A percentile compares a stretch with the other conserved stretches of the same genome.
These are phyloP conservation scores for Penicillium sp. DNA, from an alignment of 2,329 filamentous ascomycete genomes.

Conservation along the genomic window DNA sequence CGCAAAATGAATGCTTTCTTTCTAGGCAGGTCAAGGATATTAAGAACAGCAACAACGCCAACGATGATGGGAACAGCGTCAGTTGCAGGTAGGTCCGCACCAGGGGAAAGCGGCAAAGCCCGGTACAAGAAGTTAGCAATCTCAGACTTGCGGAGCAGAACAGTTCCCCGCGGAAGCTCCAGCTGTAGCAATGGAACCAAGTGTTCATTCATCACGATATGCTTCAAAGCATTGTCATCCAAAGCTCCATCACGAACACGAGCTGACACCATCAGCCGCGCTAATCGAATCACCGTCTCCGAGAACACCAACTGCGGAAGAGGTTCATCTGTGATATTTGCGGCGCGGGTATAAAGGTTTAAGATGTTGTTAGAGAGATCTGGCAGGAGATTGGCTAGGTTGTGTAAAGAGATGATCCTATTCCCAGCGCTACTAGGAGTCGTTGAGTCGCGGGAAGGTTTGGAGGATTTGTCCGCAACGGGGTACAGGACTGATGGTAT, in stretches of 20 bases:
- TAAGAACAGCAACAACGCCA: slow-evolving; percentile 83
- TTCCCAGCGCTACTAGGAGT: slow-evolving; percentile 49
- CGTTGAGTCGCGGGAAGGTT: slow-evolving; percentile 41
- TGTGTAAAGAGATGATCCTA: slow-evolving; percentile 48
- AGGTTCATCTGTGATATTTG: slow-evolving; percentile 54
- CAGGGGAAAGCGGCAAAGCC: slow-evolving; percentile 65
- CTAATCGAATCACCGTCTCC: slow-evolving; percentile 57
- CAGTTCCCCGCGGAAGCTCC: slow-evolving; percentile 37
- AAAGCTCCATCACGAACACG: slow-evolving; percentile 53
- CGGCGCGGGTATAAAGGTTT: slow-evolving; percentile 55
- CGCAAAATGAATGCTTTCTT: slow-evolving; percentile 90
- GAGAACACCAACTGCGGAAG: slow-evolving; percentile 56
- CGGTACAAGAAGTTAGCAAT: slow-evolving; percentile 67
- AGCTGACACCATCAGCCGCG: slow-evolving; percentile 54
- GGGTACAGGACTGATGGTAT: slow-evolving; percentile 57
- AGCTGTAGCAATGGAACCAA: slow-evolving; percentile 36
- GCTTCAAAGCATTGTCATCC: slow-evolving; percentile 53
- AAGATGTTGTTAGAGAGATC: slow-evolving; percentile 59
- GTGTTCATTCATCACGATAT: slow-evolving; percentile 59
- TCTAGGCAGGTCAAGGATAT: slow-evolving; percentile 73
- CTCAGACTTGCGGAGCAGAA: slow-evolving; percentile 58
- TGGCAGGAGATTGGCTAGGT: slow-evolving; percentile 54
- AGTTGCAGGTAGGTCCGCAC: slow-evolving; percentile 65
- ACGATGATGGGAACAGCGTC: slow-evolving; percentile 78
- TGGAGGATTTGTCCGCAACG: slow-evolving; percentile 50